phyloP scores from a whole-genome alignment of 202 grass and related monocot species.

The Saccharum hybrid region DNA sequence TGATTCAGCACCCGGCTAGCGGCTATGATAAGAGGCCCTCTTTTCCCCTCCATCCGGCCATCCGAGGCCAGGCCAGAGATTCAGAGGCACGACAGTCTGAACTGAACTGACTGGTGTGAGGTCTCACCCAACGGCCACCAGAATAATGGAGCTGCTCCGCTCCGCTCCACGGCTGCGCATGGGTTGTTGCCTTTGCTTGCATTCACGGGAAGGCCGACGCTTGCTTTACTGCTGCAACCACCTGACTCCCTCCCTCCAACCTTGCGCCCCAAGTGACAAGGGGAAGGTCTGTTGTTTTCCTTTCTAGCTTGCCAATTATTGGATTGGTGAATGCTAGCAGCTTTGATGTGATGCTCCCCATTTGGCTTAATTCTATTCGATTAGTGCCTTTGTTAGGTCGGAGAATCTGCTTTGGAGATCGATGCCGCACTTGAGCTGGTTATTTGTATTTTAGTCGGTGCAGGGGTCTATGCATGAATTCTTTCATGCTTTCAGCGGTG shows the following conservation, averaged over 20 bases:
- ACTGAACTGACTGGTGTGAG: slow-evolving; percentile 34
- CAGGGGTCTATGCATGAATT: background rate
- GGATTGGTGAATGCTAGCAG: slow-evolving; percentile 32
- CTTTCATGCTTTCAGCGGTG: background rate
- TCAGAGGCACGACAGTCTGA: slow-evolving; percentile 26
- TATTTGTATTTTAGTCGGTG: slow-evolving; percentile 25
- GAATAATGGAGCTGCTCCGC: slow-evolving; percentile 49
- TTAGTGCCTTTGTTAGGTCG: slow-evolving; percentile 45
- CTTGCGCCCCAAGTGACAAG: slow-evolving; percentile 49
- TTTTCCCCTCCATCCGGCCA: background rate
- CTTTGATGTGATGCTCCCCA: background rate
- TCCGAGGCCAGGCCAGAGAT: background rate
- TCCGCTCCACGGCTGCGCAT: background rate
- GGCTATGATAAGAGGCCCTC: background rate
- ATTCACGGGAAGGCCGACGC: slow-evolving; percentile 48
- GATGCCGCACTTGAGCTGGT: background rate
- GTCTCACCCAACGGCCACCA: slow-evolving; percentile 45
- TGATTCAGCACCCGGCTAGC: slow-evolving; percentile 6
- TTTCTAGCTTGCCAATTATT: slow-evolving; percentile 40
- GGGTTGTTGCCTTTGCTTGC: slow-evolving; percentile 53
- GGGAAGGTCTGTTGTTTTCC: background rate
- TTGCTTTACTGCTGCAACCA: slow-evolving; percentile 48
- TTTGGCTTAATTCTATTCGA: slow-evolving; percentile 38
- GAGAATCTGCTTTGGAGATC: slow-evolving; percentile 43
- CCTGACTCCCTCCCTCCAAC: slow-evolving; percentile 31